phyloP scores from a whole-genome alignment of 2,329 filamentous ascomycete genomes.

The Phoma sp. region DNA sequence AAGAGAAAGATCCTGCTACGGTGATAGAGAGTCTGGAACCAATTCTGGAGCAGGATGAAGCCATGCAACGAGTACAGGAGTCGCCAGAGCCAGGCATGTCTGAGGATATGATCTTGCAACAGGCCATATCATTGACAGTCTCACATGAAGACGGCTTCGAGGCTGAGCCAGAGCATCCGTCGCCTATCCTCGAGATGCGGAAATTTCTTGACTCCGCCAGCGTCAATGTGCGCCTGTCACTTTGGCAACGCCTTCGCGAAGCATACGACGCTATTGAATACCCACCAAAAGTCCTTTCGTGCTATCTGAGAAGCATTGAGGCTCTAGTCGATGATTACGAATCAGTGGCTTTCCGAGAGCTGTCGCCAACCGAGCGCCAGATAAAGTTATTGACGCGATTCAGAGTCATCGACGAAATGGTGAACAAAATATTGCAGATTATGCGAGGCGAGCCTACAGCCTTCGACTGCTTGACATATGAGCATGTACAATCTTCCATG shows the following conservation, averaged over 20 bases:
- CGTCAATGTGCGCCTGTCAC: constrained; percentile 79
- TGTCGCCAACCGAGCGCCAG: constrained; percentile 68
- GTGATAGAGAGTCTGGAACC: constrained; percentile 94
- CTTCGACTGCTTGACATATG: constrained; percentile 84
- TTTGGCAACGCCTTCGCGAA: constrained; percentile 90
- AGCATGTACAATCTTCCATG: constrained; percentile 76
- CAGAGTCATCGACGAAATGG: constrained; percentile 77
- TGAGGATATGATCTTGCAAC: constrained; percentile 16
- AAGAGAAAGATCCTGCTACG: constrained; percentile 77
- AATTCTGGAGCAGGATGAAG: constrained; percentile 71
- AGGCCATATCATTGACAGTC: constrained; percentile 20
- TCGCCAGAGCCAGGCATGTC: constrained; percentile 14
- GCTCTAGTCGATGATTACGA: constrained; percentile 76
- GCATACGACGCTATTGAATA: constrained; percentile 88
- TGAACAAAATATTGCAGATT: constrained; percentile 73
- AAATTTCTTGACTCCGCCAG: constrained; percentile 83
- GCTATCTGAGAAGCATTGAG: constrained; percentile 83
- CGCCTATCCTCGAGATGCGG: constrained; percentile 72
- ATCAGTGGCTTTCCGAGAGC: constrained; percentile 61
- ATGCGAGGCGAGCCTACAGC: constrained; percentile 68
- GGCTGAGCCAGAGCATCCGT: constrained; percentile 19
- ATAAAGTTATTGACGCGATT: constrained; percentile 75
- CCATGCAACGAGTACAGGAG: neutral
- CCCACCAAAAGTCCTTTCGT: constrained; percentile 85
- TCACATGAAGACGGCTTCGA: constrained; percentile 13